Percentiles rank a stretch among this genome's conserved stretches.
Conservation (phyloP, 2,329 filamentous ascomycete genomes). For the Colletotrichum sp. region DNA sequence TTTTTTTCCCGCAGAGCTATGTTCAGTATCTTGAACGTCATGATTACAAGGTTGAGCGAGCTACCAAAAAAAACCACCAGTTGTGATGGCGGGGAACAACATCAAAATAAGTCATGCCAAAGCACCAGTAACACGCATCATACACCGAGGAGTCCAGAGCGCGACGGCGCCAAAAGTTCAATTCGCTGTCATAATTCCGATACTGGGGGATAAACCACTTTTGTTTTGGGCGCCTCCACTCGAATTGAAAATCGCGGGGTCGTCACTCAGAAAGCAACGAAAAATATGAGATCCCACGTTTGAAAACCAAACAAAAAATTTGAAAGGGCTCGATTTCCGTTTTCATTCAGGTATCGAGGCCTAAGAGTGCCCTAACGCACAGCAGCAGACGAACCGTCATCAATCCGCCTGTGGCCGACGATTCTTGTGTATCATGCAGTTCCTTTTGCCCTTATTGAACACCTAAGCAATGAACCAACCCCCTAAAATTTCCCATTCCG, state of each 20-base stretch:
- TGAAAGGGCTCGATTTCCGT: constrained; percentile 23
- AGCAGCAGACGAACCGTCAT: constrained; percentile 41
- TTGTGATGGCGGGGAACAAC: background rate
- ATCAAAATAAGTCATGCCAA: background rate
- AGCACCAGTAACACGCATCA: background rate
- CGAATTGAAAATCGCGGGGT: constrained; percentile 5
- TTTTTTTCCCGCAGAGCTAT: background rate
- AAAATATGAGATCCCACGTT: constrained; percentile 2
- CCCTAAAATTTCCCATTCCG: constrained; percentile 28
- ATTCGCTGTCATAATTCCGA: constrained; percentile 19
- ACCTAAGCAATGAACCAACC: constrained; percentile 58
- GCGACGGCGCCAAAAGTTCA: constrained; percentile 5
- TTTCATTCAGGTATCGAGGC: constrained; percentile 25
- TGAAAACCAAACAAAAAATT: background rate
- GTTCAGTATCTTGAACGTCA: constrained; percentile 17
- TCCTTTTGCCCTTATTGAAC: constrained; percentile 55
- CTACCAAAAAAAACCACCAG: background rate
- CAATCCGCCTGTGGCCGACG: constrained; percentile 28
- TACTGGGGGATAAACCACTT: background rate
- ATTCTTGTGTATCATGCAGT: constrained; percentile 50
- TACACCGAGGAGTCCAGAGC: background rate
- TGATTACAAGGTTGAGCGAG: constrained; percentile 7
- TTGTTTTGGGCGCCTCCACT: constrained; percentile 9
- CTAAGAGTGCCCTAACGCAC: constrained; percentile 42
- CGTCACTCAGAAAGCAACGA: background rate